phyloP scores from a whole-genome alignment of 2,329 filamentous ascomycete species.

The Xylaria sp. region DNA sequence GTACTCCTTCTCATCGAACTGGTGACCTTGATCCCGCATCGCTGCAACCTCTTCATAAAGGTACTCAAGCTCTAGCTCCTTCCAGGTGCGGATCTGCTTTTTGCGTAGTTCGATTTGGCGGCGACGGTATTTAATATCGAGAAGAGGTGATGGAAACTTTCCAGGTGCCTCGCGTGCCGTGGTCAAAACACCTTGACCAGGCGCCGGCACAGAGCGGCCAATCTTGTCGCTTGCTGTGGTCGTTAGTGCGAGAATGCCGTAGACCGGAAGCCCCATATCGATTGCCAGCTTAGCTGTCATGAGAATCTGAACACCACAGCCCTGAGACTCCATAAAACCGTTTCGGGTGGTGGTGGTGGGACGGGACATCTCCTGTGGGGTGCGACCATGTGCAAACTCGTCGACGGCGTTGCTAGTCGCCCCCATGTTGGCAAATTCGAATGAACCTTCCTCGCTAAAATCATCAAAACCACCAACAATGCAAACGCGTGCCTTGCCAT shows the following conservation, averaged over 20 bases:
- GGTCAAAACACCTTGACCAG: conserved; percentile 94
- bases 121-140: conserved; percentile 97
- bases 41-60: conserved; percentile 90
- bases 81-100: conserved; percentile 94
- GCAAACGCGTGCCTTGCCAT: conserved; percentile 96
- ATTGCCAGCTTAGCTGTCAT: conserved; percentile 96
- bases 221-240: conserved; percentile 99
- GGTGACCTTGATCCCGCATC: conserved; percentile 79
- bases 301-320: conserved; percentile 96
- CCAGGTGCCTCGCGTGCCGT: conserved; percentile 88
- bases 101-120: conserved; percentile 93
- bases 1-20: conserved; percentile 84
- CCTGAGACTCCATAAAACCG: conserved; percentile 99
- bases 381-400: conserved; percentile 93
- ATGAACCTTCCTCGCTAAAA: conserved; percentile 98
- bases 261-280: conserved; percentile 98
- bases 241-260: conserved; percentile 90
- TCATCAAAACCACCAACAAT: conserved; percentile 99
- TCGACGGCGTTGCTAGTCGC: conserved; percentile 98
- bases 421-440: conserved; percentile 99
- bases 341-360: conserved; percentile 96
- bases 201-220: conserved; percentile 93
- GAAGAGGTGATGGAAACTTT: conserved; percentile 92
- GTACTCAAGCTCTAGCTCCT: conserved; percentile 91
- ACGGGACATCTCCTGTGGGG: conserved; percentile 95